Percentiles rank a stretch among this genome's conserved stretches.
phyloP scores from a whole-genome alignment of 2,329 filamentous ascomycete genomes.

The Fusarium musae region DNA sequence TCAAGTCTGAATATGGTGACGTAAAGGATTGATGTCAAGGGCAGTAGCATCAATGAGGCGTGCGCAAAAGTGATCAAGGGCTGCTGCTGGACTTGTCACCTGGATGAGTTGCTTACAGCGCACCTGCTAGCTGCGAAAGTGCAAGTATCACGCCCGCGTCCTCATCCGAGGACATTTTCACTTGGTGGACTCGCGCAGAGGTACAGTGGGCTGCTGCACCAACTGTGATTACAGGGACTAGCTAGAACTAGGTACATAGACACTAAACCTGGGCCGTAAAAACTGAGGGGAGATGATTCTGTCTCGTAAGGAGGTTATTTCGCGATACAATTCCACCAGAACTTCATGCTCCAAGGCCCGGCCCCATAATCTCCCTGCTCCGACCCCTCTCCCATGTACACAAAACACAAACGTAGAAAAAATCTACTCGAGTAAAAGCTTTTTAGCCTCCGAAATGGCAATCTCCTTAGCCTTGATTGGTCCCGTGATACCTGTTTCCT shows the following conservation, averaged over 20 bases:
- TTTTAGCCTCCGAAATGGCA: rapidly evolving
- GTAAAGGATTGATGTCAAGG: no score
- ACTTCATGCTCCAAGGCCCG: background rate
- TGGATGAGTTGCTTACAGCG: no score
- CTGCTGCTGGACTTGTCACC: background rate
- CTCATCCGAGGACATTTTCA: background rate
- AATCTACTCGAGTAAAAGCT: no score
- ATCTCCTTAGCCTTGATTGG: rapidly evolving
- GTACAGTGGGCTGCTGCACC: background rate
- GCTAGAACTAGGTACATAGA: background rate
- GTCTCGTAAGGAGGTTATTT: no score
- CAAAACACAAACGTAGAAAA: background rate
- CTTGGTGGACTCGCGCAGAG: background rate
- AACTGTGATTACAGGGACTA: background rate
- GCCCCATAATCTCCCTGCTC: no score
- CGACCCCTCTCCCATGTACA: background rate
- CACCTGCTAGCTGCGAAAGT: background rate
- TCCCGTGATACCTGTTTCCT: background rate
- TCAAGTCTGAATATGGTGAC: background rate
- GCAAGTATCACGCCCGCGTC: background rate
- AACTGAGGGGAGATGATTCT: background rate
- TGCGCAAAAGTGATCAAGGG: background rate
- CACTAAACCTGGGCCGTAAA: background rate
- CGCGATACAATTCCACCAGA: background rate
- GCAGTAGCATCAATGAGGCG: background rate